Evolutionary conservation across 169 alveolate genomes (phyloP), one percentile per base, ranked within the genome.

Genomic region (Plasmodium knowlesi): DNA sequence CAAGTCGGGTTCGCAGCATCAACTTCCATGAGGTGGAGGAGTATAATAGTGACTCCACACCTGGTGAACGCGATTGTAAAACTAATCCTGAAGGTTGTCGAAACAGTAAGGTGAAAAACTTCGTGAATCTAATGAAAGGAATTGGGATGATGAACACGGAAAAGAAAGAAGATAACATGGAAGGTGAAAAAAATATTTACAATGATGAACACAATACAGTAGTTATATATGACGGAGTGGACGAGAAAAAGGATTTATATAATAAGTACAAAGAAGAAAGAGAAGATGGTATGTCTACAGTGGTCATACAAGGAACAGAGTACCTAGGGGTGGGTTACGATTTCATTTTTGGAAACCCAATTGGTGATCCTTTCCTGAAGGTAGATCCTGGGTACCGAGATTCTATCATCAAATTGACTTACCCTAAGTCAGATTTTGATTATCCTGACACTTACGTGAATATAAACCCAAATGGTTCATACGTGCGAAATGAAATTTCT

Each of bases 321-420:
- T 97, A 96, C 78, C 84, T 97, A 28, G 98, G 98, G n/a, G 95
- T 94, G 6, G 98, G 98, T 9, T 97, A 97, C 72, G 98, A 97
- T 76, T 80, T 92, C 80, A 89, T 97, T 10, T 95, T 92, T 79
- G 98, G 98, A 9, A 97, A 97, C 73, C 98, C 98, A 1, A 86
- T 97, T 28, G 98, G 98, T 12, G 98, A 97, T 79, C 98, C 98
- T 25, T 83, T 82, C 30, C 85, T 96, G 32, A 97, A 96, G 97
- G 97, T 96, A 30, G 98, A 97, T 92, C 98, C 97, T 10, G 98
- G 98, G 16, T 95, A 96, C 82, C 83, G 98, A 32, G 89, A 95
- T 80, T 97, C 98, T 8, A 95, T 96, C 41, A 93, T 97, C 37
- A 92, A 93, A 37, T 89, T 97, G 72, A 89, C 94, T 39, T 89